Conservation (phyloP, 2,329 filamentous ascomycete species). For the Arachnomyces sp. region DNA sequence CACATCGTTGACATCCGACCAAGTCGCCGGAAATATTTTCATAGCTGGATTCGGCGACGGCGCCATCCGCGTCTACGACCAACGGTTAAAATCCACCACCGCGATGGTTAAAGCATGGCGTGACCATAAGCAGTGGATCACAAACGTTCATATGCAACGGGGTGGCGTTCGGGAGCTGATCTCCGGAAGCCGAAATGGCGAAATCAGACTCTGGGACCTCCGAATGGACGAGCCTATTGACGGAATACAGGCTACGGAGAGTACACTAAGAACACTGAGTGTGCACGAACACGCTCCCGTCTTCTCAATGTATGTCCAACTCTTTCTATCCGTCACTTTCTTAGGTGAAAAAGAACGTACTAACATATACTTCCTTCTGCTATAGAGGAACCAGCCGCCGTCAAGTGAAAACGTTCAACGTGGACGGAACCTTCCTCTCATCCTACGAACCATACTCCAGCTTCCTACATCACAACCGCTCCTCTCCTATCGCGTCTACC, state of each 20-base stretch:
- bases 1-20: constrained; percentile 90
- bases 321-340: constrained; percentile 4
- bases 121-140: constrained; percentile 91
- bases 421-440: constrained; percentile 70
- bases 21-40: constrained; percentile 95
- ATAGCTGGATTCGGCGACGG: constrained; percentile 95
- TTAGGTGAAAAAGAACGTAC: too few species aligned
- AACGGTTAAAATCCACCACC: constrained; percentile 71
- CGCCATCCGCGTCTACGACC: constrained; percentile 88
- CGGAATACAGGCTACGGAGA: constrained; percentile 65
- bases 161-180: constrained; percentile 88
- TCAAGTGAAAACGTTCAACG: constrained; percentile 85
- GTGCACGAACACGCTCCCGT: constrained; percentile 96
- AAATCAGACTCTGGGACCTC: constrained; percentile 94
- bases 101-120: constrained; percentile 97
- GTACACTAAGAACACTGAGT: constrained; percentile 75
- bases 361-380: constrained; percentile 13
- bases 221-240: constrained; percentile 72
- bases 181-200: constrained; percentile 83
- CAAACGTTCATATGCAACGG: constrained; percentile 92
- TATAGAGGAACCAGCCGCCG: constrained; percentile 78
- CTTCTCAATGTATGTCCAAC: constrained; percentile 73
- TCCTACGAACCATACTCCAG: constrained; percentile 83
- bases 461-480: constrained; percentile 73
- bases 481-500: constrained; percentile 75